Evolutionary conservation across 345 rosid species (phyloP).

Genomic region (Brassica nigra): DNA sequence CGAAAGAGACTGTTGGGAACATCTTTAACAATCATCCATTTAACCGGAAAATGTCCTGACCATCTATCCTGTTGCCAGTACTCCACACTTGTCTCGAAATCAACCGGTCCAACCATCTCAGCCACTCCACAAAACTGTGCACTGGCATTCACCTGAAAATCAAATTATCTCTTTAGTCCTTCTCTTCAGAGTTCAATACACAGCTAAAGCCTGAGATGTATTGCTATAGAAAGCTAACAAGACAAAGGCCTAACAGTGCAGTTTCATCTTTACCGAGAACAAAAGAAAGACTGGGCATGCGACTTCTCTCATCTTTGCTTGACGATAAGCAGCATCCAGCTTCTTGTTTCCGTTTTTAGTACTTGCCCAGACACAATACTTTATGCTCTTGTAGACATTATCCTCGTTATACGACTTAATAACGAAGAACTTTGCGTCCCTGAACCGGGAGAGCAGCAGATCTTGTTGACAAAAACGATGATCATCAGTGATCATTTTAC

Average conservation of each 20-base stretch:
- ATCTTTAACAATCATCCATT: conserved; percentile 83
- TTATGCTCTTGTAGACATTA: conserved; percentile 86
- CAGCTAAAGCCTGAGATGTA: neutral
- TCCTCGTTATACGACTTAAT: conserved; percentile 94
- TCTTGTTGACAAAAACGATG: conserved; percentile 49
- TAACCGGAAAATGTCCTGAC: conserved; percentile 84
- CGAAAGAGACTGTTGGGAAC: conserved; percentile 84
- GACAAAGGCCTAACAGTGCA: conserved; percentile 7
- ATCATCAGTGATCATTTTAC: conserved; percentile 34
- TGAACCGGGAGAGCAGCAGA: conserved; percentile 37
- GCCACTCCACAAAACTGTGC: conserved; percentile 88
- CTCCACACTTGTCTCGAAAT: conserved; percentile 73
- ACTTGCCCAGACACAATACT: conserved; percentile 92
- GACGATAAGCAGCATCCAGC: conserved; percentile 74
- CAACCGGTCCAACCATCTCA: conserved; percentile 88
- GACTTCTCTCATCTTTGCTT: conserved; percentile 60
- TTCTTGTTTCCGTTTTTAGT: conserved; percentile 83
- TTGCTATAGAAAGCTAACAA: neutral
- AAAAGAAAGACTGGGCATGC: conserved; percentile 68
- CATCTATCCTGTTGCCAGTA: conserved; percentile 95
- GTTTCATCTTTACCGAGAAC: conserved; percentile 60
- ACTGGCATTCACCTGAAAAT: conserved; percentile 77
- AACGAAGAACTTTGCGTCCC: conserved; percentile 73
- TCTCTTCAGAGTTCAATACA: conserved; percentile 4
- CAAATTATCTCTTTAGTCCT: neutral